Evolutionary conservation across 192 early-diverging fungal genomes (phyloP).

Genomic region (Rhizophagus prolifer): DNA sequence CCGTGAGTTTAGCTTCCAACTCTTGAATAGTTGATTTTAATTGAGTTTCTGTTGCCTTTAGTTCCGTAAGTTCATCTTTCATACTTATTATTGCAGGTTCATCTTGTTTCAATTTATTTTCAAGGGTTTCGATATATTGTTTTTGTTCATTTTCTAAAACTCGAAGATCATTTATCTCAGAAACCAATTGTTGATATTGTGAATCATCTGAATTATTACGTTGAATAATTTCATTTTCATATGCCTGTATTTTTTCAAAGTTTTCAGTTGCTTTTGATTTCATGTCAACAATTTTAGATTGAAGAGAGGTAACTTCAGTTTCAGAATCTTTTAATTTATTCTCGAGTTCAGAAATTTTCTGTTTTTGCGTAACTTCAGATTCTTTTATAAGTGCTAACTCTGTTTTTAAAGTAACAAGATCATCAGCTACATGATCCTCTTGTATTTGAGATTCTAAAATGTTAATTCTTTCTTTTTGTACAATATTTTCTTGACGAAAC

Average conservation of each 20-base stretch:
- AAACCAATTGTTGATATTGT: no score
- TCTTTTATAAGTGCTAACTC: background rate
- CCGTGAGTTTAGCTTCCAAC: background rate
- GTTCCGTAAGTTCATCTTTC: constrained; percentile 8
- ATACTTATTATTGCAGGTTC: background rate
- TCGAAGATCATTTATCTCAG: background rate
- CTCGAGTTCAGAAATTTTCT: constrained; percentile 4
- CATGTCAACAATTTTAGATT: background rate
- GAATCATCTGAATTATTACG: no score
- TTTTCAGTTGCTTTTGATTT: background rate
- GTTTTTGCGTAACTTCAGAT: background rate
- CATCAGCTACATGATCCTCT: background rate
- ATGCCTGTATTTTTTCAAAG: background rate
- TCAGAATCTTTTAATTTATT: constrained; percentile 9
- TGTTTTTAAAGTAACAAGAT: background rate
- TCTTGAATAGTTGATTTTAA: constrained; percentile 11
- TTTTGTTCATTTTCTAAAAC: background rate
- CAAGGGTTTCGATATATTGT: background rate
- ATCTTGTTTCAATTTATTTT: background rate
- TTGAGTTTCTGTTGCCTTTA: background rate
- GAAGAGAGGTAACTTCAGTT: background rate
- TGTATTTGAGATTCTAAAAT: constrained; percentile 6
- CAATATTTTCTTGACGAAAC: background rate
- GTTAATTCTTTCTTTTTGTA: constrained; percentile 4
- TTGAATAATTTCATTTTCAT: no score